Percentiles rank a stretch among this genome's conserved stretches.
Evolutionary conservation across 2,329 filamentous ascomycete species (phyloP).

Genomic region (Pseudofabraea citricarpa): DNA sequence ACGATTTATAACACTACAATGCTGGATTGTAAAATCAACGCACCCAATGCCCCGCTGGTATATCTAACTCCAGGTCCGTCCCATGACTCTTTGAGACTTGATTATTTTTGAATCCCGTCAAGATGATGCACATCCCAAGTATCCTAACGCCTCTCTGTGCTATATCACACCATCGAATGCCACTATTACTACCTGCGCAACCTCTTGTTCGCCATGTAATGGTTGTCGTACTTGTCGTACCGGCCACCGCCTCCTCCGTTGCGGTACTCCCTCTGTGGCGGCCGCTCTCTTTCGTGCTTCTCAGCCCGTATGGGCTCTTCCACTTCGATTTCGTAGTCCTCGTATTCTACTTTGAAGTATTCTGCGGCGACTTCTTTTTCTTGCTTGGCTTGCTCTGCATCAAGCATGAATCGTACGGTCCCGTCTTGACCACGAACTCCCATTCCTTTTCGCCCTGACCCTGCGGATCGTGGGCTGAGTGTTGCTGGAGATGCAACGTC

Average conservation of each 20-base stretch:
- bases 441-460: conserved; percentile 19
- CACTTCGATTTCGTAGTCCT: conserved; percentile 73
- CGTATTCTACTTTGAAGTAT: conserved; percentile 70
- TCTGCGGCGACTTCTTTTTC: conserved; percentile 65
- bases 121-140: not conserved
- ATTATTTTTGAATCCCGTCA: not conserved
- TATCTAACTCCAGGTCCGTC: too few relatives aligned
- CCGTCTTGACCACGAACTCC: conserved; percentile 49
- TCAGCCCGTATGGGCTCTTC: conserved; percentile 48
- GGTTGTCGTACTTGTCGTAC: not conserved
- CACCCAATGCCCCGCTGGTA: too few relatives aligned
- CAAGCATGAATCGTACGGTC: conserved; percentile 86
- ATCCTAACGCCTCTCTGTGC: not conserved
- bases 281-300: conserved; percentile 11
- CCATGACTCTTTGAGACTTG: too few relatives aligned
- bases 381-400: conserved; percentile 65
- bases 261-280: conserved; percentile 7
- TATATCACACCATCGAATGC: not conserved
- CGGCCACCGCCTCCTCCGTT: too few relatives aligned
- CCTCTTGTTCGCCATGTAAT: not conserved
- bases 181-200: not conserved
- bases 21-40: too few relatives aligned
- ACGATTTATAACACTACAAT: too few relatives aligned
- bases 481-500: conserved; percentile 24
- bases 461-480: conserved; percentile 24